Evolutionary conservation across 495 filamentous ascomycete genomes (phyloP), one percentile per base, ranked within the genome.

Genomic region (Clohesyomyces aquaticus): DNA sequence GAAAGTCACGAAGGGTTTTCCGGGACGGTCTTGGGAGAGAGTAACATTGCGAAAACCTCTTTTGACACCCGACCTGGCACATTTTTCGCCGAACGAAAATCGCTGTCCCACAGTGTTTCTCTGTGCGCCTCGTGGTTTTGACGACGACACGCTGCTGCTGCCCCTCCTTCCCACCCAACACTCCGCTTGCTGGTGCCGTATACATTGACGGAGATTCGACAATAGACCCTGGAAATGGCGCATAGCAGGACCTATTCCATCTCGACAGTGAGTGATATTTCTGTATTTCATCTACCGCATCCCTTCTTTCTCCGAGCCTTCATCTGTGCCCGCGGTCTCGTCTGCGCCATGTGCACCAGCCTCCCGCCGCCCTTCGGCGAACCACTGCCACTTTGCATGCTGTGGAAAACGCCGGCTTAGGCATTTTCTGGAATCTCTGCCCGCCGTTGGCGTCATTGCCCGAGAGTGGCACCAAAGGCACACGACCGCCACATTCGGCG

Each of bases 171-270:
- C 18, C 25, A 16, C 26, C 3, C 23, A 16, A 10, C 22, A 49
- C 8, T 3, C 8, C 21, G n/a, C 8, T 22, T 10, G 49, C 10
- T 16, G 25, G 12, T 27, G 47, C 22, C 12, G 9, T 6, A 4
- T 11, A n/a, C 21, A 14, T 52, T n/a, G 49, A 52, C 32, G 32
- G 32, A 6, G 6, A 14, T 38, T n/a, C n/a, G n/a, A n/a, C n/a
- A n/a, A n/a, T n/a, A n/a, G n/a, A n/a, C 32, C 14, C 43, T n/a
- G 8, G 43, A n/a, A 18, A 66, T 61, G 63, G 26, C 56, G 47
- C 45, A 43, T 10, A 28, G 61, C 29, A 48, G 63, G 21, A 66
- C 61, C 57, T 66, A 66, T 25, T 61, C 56, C 12, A 66, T 66
- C 2, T 55, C 50, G 6, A 49, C 52, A 25, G 63, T 66, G 49